These are phyloP conservation scores for Calonectria pteridis DNA, from an alignment of 2,329 filamentous ascomycete genomes.

Conservation along the genomic window DNA sequence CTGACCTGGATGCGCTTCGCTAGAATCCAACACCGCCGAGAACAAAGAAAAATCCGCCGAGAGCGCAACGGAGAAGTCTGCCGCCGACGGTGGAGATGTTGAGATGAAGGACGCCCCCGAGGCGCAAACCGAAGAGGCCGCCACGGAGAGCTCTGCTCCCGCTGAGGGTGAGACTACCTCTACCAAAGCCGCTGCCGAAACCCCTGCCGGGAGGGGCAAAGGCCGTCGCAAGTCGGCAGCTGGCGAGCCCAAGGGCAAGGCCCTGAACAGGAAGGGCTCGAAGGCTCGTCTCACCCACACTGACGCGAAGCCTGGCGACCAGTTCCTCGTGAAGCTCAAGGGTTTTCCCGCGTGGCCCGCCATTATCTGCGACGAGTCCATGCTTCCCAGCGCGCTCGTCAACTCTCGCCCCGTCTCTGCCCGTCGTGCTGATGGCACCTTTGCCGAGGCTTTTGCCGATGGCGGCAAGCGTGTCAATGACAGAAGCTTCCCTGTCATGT, in stretches of 20 bases:
- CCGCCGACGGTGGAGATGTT: constrained; percentile 54
- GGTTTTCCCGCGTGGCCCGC: constrained; percentile 95
- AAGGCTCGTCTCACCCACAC: constrained; percentile 78
- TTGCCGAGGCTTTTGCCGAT: constrained; percentile 87
- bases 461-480: constrained; percentile 88
- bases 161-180: constrained; percentile 44
- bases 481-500: constrained; percentile 95
- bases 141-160: constrained; percentile 41
- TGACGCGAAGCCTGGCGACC: constrained; percentile 89
- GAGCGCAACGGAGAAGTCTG: constrained; percentile 43
- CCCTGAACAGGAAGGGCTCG: constrained; percentile 88
- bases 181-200: constrained; percentile 44
- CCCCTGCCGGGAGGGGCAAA: constrained; percentile 52
- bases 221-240: constrained; percentile 82
- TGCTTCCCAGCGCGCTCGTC: constrained; percentile 85
- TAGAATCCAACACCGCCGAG: constrained; percentile 46
- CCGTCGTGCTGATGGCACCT: constrained; percentile 83
- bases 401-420: constrained; percentile 87
- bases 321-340: constrained; percentile 93
- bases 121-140: constrained; percentile 46
- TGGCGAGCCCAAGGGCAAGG: constrained; percentile 79
- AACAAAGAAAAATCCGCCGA: constrained; percentile 48
- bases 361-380: constrained; percentile 93
- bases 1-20: constrained; percentile 43
- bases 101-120: constrained; percentile 64